Conservation (phyloP, 345 rosid genomes). For the Lenwebbia sp. region DNA sequence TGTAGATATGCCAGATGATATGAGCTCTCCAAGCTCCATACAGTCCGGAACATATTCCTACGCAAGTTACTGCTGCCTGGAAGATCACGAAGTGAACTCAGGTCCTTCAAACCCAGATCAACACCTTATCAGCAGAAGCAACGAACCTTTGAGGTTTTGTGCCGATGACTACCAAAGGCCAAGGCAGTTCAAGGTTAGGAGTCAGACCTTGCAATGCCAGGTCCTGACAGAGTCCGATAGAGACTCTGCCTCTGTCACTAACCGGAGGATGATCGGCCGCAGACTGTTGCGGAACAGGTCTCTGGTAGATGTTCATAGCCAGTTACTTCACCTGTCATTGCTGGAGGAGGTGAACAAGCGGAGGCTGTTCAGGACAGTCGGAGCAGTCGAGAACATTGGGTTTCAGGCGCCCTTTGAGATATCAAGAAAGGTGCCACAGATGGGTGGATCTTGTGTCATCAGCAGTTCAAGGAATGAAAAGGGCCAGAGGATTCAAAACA, state of each 20-base stretch:
- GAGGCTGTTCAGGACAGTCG: constrained; percentile 58
- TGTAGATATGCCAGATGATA: constrained; percentile 13
- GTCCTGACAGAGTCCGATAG: neutral
- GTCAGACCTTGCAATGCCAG: neutral
- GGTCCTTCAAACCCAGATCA: constrained; percentile 7
- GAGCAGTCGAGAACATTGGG: constrained; percentile 65
- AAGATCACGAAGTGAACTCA: constrained; percentile 20
- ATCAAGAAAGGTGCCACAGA: neutral
- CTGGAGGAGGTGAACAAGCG: constrained; percentile 54
- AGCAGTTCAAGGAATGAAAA: neutral
- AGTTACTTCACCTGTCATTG: constrained; percentile 39
- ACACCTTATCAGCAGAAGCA: constrained; percentile 2
- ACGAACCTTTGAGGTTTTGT: constrained; percentile 23
- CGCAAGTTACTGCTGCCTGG: constrained; percentile 15
- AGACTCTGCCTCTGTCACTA: neutral
- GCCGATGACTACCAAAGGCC: neutral
- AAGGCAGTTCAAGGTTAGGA: neutral
- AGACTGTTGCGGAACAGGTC: constrained; percentile 53
- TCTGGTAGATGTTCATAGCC: constrained; percentile 55
- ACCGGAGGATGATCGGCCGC: constrained; percentile 11
- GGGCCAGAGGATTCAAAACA: neutral
- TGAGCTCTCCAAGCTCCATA: constrained; percentile 27
- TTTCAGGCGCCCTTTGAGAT: constrained; percentile 40
- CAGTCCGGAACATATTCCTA: constrained; percentile 28
- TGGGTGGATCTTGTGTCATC: neutral